Evolutionary conservation across 768 basidiomycete genomes (phyloP), one percentile per base, ranked within the genome.

Genomic region (Sporobolomyces roseus): DNA sequence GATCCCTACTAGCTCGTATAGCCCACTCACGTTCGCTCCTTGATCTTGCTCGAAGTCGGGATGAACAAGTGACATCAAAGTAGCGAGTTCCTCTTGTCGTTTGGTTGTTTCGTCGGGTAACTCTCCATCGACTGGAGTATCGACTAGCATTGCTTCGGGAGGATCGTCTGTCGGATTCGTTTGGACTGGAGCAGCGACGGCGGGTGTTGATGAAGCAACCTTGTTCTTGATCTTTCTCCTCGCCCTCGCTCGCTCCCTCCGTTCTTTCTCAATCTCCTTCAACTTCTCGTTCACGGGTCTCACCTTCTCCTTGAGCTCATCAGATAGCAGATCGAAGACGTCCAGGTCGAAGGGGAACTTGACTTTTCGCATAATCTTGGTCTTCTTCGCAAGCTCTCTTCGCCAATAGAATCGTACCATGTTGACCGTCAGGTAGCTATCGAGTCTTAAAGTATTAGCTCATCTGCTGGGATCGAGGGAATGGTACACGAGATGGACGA

Each of bases 401-500:
- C 91, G 82, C 96, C 96, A 99, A 63, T 87, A 88, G 78, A 98
- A 99, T 53, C 96, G 89, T 17, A 93, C 93, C 88, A 97, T 90
- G 75, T 98, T 92, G 6, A 98, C 85, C 8, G 88, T 87, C 27
- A 96, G 83, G 75, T 78, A 78, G 27, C 66, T 50, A 41, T 41
- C 33, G 45, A 46, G 9, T 25, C 30, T 30, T 13, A 33, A 35
- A n/a, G n/a, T n/a, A n/a, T n/a, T n/a, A n/a, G n/a, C n/a, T n/a
- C n/a, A n/a, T n/a, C n/a, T n/a, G n/a, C n/a, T n/a, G n/a, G n/a
- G n/a, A 46, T 21, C 45, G 45, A 46, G 45, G 45, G 21, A n/a
- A n/a, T n/a, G n/a, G n/a, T n/a, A n/a, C n/a, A n/a, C n/a, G n/a
- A 10, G 9, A 33, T 21, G 51, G 27, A 23, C 19, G 19, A 77